phyloP scores from a whole-genome alignment of 257 asterid species.

The Solanum lycopersicoides region DNA sequence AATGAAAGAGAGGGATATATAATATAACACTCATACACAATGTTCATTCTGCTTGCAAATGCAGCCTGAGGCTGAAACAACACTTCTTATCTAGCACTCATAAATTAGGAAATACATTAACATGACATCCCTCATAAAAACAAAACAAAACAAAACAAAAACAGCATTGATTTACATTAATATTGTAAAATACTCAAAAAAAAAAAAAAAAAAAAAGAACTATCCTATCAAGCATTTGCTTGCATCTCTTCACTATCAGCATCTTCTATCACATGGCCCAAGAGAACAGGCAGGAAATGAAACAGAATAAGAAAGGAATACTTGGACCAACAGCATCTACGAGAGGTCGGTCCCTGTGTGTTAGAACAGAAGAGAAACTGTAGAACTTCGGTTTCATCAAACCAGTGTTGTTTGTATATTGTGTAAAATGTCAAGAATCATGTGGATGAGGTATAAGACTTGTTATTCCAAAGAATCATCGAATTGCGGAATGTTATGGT shows the following conservation, averaged over 20 bases:
- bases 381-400: not conserved
- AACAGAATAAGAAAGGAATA: not conserved
- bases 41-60: not conserved
- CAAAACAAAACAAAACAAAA: not conserved
- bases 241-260: not conserved
- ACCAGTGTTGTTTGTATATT: not conserved
- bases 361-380: not conserved
- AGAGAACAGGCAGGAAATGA: not conserved
- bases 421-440: slow-evolving; percentile 2
- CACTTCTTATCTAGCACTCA: not conserved
- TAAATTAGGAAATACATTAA: not conserved
- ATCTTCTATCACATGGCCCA: not conserved
- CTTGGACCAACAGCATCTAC: not conserved
- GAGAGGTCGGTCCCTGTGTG: not conserved
- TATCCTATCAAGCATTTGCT: not conserved
- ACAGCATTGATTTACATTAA: not conserved
- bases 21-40: not conserved
- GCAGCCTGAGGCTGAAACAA: not conserved
- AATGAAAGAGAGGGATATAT: not conserved
- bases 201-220: not conserved
- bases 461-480: slow-evolving; percentile 15
- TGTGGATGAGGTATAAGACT: not conserved
- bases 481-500: not conserved
- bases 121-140: not conserved
- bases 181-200: not conserved